phyloP scores from a whole-genome alignment of 1,284 basidiomycete genomes.

The Rhizoctonia solani region DNA sequence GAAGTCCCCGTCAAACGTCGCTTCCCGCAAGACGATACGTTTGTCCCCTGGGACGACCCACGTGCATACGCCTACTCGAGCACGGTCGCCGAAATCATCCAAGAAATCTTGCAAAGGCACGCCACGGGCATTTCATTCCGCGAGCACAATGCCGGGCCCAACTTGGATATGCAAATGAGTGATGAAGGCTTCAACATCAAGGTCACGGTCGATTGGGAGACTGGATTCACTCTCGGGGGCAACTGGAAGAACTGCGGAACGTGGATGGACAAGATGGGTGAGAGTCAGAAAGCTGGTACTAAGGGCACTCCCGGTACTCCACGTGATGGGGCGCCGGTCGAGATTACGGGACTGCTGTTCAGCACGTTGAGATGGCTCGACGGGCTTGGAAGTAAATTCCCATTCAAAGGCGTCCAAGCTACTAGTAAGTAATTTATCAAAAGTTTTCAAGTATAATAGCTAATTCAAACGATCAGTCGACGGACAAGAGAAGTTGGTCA shows the following conservation, averaged over 20 bases:
- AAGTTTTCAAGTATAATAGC: not conserved
- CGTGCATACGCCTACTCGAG: conserved; percentile 79
- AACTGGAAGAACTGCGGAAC: conserved; percentile 85
- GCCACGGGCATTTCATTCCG: conserved; percentile 91
- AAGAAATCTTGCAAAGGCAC: conserved; percentile 95
- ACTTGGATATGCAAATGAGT: conserved; percentile 94
- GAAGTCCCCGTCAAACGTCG: conserved; percentile 83
- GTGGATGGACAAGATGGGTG: conserved; percentile 99
- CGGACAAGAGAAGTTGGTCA: conserved; percentile 71
- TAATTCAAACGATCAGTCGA: conserved; percentile 56
- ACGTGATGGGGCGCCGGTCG: conserved; percentile 92
- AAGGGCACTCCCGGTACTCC: conserved; percentile 95
- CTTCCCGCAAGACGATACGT: conserved; percentile 92
- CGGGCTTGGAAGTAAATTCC: conserved; percentile 75
- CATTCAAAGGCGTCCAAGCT: conserved; percentile 86
- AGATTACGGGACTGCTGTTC: conserved; percentile 92
- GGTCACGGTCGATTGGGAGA: conserved; percentile 92
- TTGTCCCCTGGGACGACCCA: conserved; percentile 90
- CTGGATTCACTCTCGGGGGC: conserved; percentile 88
- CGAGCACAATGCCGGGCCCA: conserved; percentile 94
- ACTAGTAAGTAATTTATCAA: conserved; percentile 58
- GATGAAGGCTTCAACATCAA: conserved; percentile 93
- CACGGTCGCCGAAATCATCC: conserved; percentile 89
- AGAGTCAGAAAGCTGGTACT: conserved; percentile 86
- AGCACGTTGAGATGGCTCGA: conserved; percentile 91